A percentile compares a stretch with the other conserved stretches of the same genome.
Evolutionary conservation across 164 flowering plant species (phyloP).

Genomic region (Vitis rupestris): DNA sequence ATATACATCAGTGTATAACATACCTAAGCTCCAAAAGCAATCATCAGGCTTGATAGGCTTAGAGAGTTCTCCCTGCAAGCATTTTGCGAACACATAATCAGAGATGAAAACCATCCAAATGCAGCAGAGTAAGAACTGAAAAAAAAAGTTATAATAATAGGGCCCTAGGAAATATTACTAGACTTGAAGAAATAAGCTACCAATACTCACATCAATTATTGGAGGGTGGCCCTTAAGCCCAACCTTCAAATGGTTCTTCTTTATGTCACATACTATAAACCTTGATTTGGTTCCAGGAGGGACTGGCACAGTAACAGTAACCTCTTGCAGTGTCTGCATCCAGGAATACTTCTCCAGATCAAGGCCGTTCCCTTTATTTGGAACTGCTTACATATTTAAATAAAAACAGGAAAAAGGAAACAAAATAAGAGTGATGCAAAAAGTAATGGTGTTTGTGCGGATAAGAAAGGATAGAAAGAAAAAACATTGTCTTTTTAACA

Average conservation of each 20-base stretch:
- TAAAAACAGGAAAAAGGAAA: neutral
- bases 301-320: constrained; percentile 61
- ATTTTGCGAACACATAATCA: neutral
- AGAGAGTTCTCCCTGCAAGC: constrained; percentile 71
- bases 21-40: constrained; percentile 95
- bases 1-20: constrained; percentile 1
- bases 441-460: neutral
- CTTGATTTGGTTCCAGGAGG: constrained; percentile 86
- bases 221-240: constrained; percentile 94
- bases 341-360: constrained; percentile 91
- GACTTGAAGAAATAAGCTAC: neutral
- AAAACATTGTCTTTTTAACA: too few species aligned
- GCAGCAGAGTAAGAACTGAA: neutral
- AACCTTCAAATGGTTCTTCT: constrained; percentile 79
- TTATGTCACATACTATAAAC: constrained; percentile 72
- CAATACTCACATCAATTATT: constrained; percentile 70
- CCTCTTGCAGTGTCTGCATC: constrained; percentile 87
- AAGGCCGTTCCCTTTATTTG: constrained; percentile 83
- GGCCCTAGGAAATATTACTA: neutral
- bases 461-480: too few species aligned
- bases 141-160: neutral
- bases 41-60: constrained; percentile 79
- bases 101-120: too few species aligned
- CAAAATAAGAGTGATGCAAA: neutral
- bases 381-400: constrained; percentile 38